A percentile compares a stretch with the other conserved stretches of the same genome.
Conservation (phyloP, 495 filamentous ascomycete genomes). For the Parathielavia appendiculata region DNA sequence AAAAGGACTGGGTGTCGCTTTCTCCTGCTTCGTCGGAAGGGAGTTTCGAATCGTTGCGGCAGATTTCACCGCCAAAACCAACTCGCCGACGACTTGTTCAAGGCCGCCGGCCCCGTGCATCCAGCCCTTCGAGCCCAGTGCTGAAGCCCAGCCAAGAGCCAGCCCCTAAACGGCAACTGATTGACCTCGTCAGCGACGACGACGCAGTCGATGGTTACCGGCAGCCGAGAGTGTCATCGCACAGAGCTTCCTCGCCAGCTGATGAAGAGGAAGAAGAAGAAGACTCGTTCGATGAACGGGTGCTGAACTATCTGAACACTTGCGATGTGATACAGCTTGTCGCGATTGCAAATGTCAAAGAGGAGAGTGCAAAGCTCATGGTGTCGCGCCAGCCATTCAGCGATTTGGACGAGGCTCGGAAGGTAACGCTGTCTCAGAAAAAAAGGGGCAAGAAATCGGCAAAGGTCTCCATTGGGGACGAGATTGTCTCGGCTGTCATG, state of each 20-base stretch:
- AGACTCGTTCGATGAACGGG: constrained; percentile 33
- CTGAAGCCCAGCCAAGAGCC: constrained; percentile 3
- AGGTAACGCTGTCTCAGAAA: constrained; percentile 49
- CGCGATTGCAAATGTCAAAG: constrained; percentile 68
- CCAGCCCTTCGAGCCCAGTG: constrained; percentile 19
- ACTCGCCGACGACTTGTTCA: constrained; percentile 30
- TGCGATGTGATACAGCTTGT: constrained; percentile 66
- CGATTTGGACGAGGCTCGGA: constrained; percentile 56
- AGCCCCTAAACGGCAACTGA: constrained; percentile 5
- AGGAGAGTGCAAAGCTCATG: constrained; percentile 60
- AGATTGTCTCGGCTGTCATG: constrained; percentile 35
- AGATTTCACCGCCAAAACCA: constrained; percentile 15
- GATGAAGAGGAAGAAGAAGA: constrained; percentile 12
- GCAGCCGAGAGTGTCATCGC: constrained; percentile 11
- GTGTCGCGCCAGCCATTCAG: constrained; percentile 64
- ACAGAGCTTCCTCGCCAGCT: constrained; percentile 13
- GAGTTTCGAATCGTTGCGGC: constrained; percentile 16
- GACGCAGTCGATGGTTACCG: constrained; percentile 26
- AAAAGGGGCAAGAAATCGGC: constrained; percentile 32
- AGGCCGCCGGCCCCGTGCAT: constrained; percentile 24
- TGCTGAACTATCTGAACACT: constrained; percentile 79
- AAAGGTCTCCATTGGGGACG: constrained; percentile 34
- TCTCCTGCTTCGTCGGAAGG: constrained; percentile 22
- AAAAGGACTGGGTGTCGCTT: constrained; percentile 27
- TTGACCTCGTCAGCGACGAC: constrained; percentile 31